A percentile compares a stretch with the other conserved stretches of the same genome.
These are phyloP conservation scores for Fusarium domesticum DNA, from an alignment of 2,329 filamentous ascomycete species.

Conservation along the genomic window DNA sequence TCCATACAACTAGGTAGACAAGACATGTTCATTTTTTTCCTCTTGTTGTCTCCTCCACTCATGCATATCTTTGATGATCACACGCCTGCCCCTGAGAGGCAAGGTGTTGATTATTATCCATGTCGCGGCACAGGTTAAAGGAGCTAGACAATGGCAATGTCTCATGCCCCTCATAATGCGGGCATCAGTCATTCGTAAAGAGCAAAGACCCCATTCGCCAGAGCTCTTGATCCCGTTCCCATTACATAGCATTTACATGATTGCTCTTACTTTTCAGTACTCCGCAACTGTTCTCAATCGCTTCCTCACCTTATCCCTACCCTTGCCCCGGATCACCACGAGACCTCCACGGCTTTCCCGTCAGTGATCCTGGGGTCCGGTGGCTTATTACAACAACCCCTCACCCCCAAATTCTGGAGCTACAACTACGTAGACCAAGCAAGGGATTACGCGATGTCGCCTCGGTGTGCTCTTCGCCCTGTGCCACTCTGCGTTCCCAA, in stretches of 20 bases:
- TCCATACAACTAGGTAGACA: no score
- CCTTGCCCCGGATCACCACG: conserved; percentile 18
- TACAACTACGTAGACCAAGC: no score
- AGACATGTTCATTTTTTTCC: no score
- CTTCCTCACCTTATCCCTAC: conserved; percentile 13
- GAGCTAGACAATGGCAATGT: conserved; percentile 12
- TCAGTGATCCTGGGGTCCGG: conserved; percentile 9
- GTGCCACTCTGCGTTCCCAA: neutral
- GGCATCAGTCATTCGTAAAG: conserved; percentile 19
- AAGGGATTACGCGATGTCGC: neutral
- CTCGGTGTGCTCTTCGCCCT: neutral
- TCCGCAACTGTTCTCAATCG: conserved; percentile 13
- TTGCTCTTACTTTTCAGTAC: conserved; percentile 23
- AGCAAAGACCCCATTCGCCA: conserved; percentile 21
- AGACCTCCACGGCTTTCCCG: conserved; percentile 25
- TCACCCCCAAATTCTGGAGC: no score
- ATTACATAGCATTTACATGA: conserved; percentile 33
- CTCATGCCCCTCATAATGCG: conserved; percentile 19
- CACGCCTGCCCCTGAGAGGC: no score
- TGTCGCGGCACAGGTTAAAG: conserved; percentile 15
- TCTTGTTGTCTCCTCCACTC: no score
- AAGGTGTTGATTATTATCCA: no score
- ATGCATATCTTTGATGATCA: no score
- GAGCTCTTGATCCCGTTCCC: conserved; percentile 24
- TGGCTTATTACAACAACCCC: conserved; percentile 25